Percentiles rank a stretch among this genome's conserved stretches.
Evolutionary conservation across 768 basidiomycete species (phyloP).

Genomic region (Lentinula detonsa): DNA sequence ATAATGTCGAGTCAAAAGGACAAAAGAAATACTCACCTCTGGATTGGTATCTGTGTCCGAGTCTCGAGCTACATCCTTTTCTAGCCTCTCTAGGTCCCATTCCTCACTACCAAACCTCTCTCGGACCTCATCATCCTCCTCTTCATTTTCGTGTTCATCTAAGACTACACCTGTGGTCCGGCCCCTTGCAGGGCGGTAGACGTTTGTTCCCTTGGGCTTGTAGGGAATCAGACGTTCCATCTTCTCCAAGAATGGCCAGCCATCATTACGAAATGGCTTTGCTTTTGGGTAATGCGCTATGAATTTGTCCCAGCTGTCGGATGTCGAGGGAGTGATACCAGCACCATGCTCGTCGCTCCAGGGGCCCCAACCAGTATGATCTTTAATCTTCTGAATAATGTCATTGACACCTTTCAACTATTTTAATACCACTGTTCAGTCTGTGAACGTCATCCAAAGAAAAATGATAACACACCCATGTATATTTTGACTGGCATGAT

Average conservation of each 20-base stretch:
- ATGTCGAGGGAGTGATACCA: background rate
- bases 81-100: background rate
- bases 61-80: background rate
- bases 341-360: background rate
- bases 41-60: background rate
- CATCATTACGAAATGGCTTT: conserved; percentile 4
- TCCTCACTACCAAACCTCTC: background rate
- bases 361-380: background rate
- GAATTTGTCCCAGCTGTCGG: background rate
- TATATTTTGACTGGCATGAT: background rate
- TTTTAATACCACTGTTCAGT: background rate
- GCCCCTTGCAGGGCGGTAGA: background rate
- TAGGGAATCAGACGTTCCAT: background rate
- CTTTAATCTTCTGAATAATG: background rate
- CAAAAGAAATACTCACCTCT: background rate
- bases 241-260: background rate
- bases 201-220: background rate
- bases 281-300: background rate
- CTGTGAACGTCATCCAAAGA: background rate
- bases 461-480: background rate
- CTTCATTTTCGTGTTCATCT: background rate
- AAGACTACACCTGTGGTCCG: background rate
- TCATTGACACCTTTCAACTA: background rate
- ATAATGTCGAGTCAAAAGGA: background rate
- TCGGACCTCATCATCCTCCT: background rate